Evolutionary conservation across 208 protist species (phyloP), one percentile per base, ranked within the genome.

Genomic region (Trypanosoma boissoni): DNA sequence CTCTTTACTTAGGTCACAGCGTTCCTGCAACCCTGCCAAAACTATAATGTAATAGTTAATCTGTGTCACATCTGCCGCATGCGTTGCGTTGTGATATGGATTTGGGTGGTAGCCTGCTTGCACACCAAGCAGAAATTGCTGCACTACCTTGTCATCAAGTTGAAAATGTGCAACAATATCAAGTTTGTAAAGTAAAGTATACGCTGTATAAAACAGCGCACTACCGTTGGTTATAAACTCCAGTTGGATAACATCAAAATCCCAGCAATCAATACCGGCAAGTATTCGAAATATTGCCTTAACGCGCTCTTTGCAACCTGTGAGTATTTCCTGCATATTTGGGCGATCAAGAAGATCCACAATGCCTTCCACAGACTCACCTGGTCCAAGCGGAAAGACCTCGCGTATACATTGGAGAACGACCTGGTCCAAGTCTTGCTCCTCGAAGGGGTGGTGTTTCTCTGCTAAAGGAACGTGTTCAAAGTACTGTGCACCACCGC

Each of bases 31-130:
- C 12, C 85, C 85, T 9, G 78, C 89, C 4, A 87, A 59, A 46
- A 82, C 78, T 61, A 97, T 95, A 53, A 96, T 95, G 72, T 94
- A 97, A 66, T 96, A 93, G 63, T 89, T 93, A 58, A 92, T 90
- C 60, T 97, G 93, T 26, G 88, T 87, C 21, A 97, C 93, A 74
- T 97, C 93, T 3, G 93, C 86, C 12, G 86, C 93, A 76, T 97
- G 93, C 77, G 90, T 95, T 16, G 86, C 70, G 63, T 96, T 97
- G 72, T 97, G 91, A 64, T 97, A 97, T 9, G 84, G 86, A 58
- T 94, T 95, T 1, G 86, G 86, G 72, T 95, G 89, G 64, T 95
- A 95, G n/a, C 74, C 74, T 12, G 83, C 67, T 69, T 95, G 86
- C 36, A 97, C 82, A 23, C 76, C 87, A 7, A 84, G 32, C 5